phyloP scores from a whole-genome alignment of 1,284 basidiomycete genomes.

The Coriolopsis trogii region DNA sequence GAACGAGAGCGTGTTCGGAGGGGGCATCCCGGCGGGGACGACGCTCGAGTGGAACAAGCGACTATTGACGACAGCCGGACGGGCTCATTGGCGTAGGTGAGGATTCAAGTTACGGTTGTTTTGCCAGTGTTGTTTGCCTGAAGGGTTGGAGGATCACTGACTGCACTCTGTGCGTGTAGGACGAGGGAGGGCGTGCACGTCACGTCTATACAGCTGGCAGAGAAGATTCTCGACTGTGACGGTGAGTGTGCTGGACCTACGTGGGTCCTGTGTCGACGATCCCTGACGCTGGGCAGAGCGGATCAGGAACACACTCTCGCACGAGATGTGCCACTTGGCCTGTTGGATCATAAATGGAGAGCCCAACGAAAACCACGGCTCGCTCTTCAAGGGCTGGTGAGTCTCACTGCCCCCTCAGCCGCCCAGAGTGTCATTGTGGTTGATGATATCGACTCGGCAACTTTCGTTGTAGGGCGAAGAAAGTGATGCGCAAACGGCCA shows the following conservation, averaged over 20 bases:
- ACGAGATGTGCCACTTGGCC: constrained; percentile 89
- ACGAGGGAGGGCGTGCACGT: constrained; percentile 52
- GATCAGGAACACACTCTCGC: constrained; percentile 77
- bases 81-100: constrained; percentile 71
- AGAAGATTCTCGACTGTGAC: constrained; percentile 76
- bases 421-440: constrained; percentile 18
- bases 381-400: constrained; percentile 71
- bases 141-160: neutral
- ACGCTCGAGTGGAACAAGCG: constrained; percentile 75
- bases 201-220: constrained; percentile 72
- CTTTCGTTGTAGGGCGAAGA: constrained; percentile 52
- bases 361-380: constrained; percentile 70
- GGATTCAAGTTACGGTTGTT: constrained; percentile 21
- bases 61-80: constrained; percentile 75
- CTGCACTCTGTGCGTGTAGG: constrained; percentile 37
- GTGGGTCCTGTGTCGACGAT: no score
- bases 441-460: neutral
- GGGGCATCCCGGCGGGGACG: constrained; percentile 69
- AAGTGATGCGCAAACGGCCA: constrained; percentile 61
- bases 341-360: constrained; percentile 77
- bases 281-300: no score
- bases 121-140: neutral
- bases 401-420: neutral
- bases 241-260: constrained; percentile 47
- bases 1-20: constrained; percentile 75